A percentile compares a stretch with the other conserved stretches of the same genome.
Conservation (phyloP, 2,329 filamentous ascomycete species). For the Paecilomyces dactylethromorphus region DNA sequence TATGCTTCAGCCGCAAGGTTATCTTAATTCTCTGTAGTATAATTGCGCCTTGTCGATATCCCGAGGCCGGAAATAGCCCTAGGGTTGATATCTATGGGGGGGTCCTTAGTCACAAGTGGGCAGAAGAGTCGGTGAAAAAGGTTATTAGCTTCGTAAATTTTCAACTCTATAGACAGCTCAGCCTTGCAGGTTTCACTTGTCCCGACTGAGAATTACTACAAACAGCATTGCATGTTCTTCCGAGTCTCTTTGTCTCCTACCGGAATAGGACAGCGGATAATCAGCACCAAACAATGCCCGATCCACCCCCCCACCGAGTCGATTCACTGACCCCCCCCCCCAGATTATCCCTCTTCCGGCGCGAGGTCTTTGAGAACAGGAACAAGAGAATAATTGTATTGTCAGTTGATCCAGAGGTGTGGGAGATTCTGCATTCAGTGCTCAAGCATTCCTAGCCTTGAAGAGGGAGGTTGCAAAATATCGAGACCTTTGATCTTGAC, state of each 20-base stretch:
- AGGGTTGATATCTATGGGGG: no score
- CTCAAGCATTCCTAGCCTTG: background rate
- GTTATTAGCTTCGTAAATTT: no score
- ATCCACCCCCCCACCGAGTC: background rate
- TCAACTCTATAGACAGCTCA: no score
- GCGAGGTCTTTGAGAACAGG: background rate
- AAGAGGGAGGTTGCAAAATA: background rate
- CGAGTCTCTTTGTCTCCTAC: background rate
- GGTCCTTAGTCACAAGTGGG: no score
- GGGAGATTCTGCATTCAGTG: background rate
- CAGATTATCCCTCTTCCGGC: background rate
- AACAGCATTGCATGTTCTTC: background rate
- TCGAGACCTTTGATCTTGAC: background rate
- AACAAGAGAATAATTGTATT: background rate
- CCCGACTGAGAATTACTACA: background rate
- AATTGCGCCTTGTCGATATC: no score
- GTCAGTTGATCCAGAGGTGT: background rate
- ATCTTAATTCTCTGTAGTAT: no score
- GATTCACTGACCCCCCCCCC: background rate
- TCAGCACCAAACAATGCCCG: background rate
- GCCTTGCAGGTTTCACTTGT: background rate
- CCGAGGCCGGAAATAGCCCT: no score
- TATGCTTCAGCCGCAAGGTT: no score
- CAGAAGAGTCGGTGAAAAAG: no score
- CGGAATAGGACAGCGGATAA: background rate